These are phyloP conservation scores for Fusarium sp. DNA, from an alignment of 2,329 filamentous ascomycete species.

Conservation along the genomic window DNA sequence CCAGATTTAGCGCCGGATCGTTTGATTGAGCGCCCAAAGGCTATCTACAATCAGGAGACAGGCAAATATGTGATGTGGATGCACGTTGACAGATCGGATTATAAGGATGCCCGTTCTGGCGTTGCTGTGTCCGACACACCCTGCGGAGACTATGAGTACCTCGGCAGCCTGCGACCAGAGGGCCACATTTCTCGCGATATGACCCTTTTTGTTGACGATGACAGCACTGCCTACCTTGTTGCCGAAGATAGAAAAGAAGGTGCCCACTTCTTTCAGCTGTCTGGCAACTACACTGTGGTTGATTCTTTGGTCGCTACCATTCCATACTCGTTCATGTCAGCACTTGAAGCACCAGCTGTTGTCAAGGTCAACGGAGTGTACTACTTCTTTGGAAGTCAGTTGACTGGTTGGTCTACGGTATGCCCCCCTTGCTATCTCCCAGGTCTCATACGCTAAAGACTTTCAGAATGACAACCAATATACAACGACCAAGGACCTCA, in stretches of 20 bases:
- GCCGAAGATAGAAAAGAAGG: background rate
- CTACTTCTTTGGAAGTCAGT: background rate
- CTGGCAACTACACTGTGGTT: background rate
- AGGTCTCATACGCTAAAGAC: background rate
- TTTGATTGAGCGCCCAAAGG: conserved; percentile 62
- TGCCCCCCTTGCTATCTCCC: background rate
- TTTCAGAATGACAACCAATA: background rate
- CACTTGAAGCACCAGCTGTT: background rate
- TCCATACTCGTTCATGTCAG: background rate
- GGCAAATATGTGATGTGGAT: conserved; percentile 74
- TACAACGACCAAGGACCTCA: background rate
- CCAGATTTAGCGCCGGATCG: background rate
- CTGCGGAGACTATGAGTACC: background rate
- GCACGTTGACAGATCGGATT: conserved; percentile 72
- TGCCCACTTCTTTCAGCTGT: background rate
- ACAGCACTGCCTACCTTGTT: background rate
- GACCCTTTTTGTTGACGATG: background rate
- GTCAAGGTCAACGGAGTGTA: background rate
- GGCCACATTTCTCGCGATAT: background rate
- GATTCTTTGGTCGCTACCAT: background rate
- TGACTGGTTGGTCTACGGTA: background rate
- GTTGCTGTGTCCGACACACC: conserved; percentile 58
- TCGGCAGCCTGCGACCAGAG: background rate
- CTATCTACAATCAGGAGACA: conserved; percentile 73
- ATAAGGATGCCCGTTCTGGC: conserved; percentile 72